Percentiles rank a stretch among this genome's conserved stretches.
Evolutionary conservation across 306 rosid genomes (phyloP).

Genomic region (Phaseolus lunatus): DNA sequence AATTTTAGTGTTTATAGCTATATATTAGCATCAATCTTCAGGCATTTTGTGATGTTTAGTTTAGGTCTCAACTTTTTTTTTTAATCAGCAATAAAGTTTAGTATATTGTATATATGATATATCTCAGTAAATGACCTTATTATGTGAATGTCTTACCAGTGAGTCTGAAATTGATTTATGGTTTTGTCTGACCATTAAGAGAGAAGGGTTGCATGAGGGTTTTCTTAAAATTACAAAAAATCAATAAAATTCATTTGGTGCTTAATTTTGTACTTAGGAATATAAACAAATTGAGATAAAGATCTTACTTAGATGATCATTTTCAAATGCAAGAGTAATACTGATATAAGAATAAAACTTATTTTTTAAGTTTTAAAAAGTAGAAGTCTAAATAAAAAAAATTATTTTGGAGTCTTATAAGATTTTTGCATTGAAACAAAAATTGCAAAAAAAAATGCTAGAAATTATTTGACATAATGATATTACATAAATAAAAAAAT

Average conservation of each 20-base stretch:
- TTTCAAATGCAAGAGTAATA: no score
- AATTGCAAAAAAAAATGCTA: no score
- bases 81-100: no score
- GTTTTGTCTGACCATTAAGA: background rate
- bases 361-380: no score
- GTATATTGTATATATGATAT: background rate
- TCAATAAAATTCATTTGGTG: background rate
- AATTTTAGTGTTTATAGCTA: background rate
- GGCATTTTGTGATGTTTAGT: background rate
- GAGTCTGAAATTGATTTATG: background rate
- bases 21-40: slow-evolving; percentile 20
- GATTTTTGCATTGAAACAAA: no score
- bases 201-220: background rate
- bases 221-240: background rate
- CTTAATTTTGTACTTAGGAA: background rate
- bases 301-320: no score
- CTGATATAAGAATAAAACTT: no score
- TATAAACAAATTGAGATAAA: background rate
- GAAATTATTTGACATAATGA: no score
- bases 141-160: background rate
- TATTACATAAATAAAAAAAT: no score
- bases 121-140: background rate
- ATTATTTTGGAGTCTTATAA: no score
- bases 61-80: no score
- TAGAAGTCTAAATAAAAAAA: no score